Percentiles rank a stretch among this genome's conserved stretches.
These are phyloP conservation scores for Mycena crocata DNA, from an alignment of 768 basidiomycete species.

Conservation along the genomic window DNA sequence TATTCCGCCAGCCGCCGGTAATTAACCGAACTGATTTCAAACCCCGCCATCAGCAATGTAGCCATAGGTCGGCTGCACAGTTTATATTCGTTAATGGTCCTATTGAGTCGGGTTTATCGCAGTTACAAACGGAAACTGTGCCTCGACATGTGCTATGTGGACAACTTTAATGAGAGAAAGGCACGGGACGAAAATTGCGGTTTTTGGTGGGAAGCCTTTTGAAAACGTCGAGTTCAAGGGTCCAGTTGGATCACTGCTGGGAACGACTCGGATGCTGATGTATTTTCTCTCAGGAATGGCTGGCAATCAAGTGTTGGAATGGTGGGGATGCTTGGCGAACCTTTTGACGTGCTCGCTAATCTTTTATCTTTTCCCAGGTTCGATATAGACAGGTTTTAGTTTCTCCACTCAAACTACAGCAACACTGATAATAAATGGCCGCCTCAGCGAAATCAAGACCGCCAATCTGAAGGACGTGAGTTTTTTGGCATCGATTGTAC, in stretches of 20 bases:
- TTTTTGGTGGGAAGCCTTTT: slow-evolving; percentile 69
- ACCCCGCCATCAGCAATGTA: slow-evolving; percentile 48
- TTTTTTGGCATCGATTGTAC: not conserved
- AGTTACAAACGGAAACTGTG: slow-evolving; percentile 62
- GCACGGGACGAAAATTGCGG: slow-evolving; percentile 62
- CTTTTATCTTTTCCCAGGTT: slow-evolving; percentile 15
- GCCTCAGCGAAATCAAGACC: slow-evolving; percentile 73
- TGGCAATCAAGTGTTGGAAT: slow-evolving; percentile 73
- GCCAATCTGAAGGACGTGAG: slow-evolving; percentile 61
- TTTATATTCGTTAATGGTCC: too few species aligned
- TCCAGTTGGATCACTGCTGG: slow-evolving; percentile 12
- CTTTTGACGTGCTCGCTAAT: not conserved
- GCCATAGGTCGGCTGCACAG: slow-evolving; percentile 51
- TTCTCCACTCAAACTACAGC: too few species aligned
- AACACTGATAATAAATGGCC: too few species aligned
- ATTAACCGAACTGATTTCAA: not conserved
- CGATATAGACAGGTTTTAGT: slow-evolving; percentile 69
- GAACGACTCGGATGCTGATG: not conserved
- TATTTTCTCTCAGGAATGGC: slow-evolving; percentile 57
- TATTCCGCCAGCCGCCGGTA: not conserved
- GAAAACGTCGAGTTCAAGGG: slow-evolving; percentile 64
- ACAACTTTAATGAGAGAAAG: slow-evolving; percentile 70
- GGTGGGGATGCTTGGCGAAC: slow-evolving; percentile 40
- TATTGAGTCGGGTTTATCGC: not conserved
- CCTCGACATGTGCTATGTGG: slow-evolving; percentile 74